Base-by-base conservation (phyloP, 2,329 filamentous ascomycete genomes). In the Trichoderma gracile region DNA sequence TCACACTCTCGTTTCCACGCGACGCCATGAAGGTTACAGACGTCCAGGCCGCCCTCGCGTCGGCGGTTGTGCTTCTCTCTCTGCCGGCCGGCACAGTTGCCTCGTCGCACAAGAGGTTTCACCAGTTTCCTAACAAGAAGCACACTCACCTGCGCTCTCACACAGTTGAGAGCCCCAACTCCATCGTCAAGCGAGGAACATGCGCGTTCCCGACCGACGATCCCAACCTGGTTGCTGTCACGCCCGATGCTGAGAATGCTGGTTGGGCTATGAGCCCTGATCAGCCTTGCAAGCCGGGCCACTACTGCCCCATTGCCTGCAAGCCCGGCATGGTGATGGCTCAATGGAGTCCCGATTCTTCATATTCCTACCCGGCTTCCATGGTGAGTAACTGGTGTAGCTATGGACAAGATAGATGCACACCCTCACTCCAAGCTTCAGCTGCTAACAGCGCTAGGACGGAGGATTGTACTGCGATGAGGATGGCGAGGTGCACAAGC, bases 181-280 rank as follows among this genome's bases (percentile, higher is more conserved):
- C 65, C 68, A 45, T 86, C 33, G 77, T 81, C 70, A 87, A 86
- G 77, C 82, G 85, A 69, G 78, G 79, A 78, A 77, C 80, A 64
- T 93, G 91, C 77, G 72, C 80, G 62, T 90, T 93, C 71, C 90
- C 91, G 23, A 73, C 70, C 12, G 78, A 80, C 40, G 81, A 89
- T 71, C 82, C 84, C 33, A 88, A 89, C 60, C 77, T 93, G 71
- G 84, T 92, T 50, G 75, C 85, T 15, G 82, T 94, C 59, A 90
- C 89, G 10, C 89, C 89, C 5, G 79, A 79, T 59, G 74, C 75
- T 49, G 73, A 78, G 73, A 94, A 94, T 77, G 88, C 81, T 56
- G 91, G 91, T 67, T 94, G 90, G 87, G 91, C 90, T 47, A 87
- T 93, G 85, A 90, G 88, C 71, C 90, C 90, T 4, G 87, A 93